Percentiles rank a stretch among this genome's conserved stretches.
Conservation (phyloP, 169 alveolate species). For the Eimeria brunetti region DNA sequence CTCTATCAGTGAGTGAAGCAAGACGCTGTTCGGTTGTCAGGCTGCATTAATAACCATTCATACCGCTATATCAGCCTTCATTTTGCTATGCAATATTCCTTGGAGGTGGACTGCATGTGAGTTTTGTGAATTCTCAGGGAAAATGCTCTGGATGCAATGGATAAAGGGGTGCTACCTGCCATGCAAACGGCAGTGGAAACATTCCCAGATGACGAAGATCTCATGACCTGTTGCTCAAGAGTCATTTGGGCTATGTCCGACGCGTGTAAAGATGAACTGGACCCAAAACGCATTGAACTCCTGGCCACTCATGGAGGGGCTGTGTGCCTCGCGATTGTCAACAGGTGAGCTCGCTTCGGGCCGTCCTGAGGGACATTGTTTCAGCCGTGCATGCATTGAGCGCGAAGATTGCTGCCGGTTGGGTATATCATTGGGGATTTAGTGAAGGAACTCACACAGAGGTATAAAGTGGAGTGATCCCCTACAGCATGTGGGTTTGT, state of each 20-base stretch:
- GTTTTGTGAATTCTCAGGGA: constrained; percentile 82
- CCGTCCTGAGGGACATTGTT: background rate
- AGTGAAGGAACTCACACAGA: background rate
- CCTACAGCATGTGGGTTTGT: background rate
- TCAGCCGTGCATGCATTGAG: background rate
- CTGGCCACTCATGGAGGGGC: constrained; percentile 66
- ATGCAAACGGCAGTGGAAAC: constrained; percentile 91
- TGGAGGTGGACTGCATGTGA: background rate
- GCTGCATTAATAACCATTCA: background rate
- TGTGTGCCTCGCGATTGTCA: constrained; percentile 65
- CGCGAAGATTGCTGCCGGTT: background rate
- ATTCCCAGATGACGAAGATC: constrained; percentile 94
- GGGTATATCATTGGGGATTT: background rate
- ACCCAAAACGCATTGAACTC: constrained; percentile 67
- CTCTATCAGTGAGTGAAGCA: constrained; percentile 83
- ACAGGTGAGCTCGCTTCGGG: constrained; percentile 31
- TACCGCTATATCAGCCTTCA: background rate
- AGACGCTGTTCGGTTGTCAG: background rate
- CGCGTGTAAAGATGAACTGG: constrained; percentile 90
- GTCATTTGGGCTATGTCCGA: constrained; percentile 93
- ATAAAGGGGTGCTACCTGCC: constrained; percentile 90
- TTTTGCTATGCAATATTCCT: background rate
- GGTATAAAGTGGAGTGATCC: background rate
- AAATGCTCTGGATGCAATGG: constrained; percentile 93
- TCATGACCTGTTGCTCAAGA: constrained; percentile 88